phyloP scores from a whole-genome alignment of 352 stramenopile genomes.

The Pythium aquatile region DNA sequence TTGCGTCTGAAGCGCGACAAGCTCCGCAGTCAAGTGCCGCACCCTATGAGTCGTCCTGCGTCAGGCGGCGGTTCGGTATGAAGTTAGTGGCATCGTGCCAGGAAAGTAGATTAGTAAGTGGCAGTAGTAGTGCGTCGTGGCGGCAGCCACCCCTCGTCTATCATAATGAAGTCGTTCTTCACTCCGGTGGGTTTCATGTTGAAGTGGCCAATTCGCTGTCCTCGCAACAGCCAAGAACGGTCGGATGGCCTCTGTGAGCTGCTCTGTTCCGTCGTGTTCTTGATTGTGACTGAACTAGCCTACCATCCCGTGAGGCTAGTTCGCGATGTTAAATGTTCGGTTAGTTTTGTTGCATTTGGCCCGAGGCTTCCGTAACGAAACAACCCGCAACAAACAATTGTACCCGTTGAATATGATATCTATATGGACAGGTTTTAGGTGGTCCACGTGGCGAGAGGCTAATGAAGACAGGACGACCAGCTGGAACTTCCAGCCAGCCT shows the following conservation, averaged over 20 bases:
- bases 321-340: not conserved
- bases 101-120: not conserved
- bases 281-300: not conserved
- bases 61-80: constrained; percentile 5
- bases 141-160: no score
- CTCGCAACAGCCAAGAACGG: constrained; percentile 4
- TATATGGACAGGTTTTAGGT: not conserved
- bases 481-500: no score
- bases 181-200: not conserved
- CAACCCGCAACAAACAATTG: no score
- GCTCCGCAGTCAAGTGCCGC: constrained; percentile 19
- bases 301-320: not conserved
- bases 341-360: not conserved
- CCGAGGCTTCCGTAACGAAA: no score
- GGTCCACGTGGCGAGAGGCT: not conserved
- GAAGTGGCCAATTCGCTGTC: constrained; percentile 4
- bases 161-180: not conserved
- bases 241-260: not conserved
- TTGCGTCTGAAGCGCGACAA: constrained; percentile 61
- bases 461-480: not conserved
- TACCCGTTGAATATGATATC: not conserved
- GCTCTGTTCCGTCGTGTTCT: constrained; percentile 10
- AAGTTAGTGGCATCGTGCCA: not conserved
- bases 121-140: not conserved
- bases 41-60: not conserved